Base-by-base conservation (phyloP, 257 asterid species). In the Nyctanthes arbortristis region DNA sequence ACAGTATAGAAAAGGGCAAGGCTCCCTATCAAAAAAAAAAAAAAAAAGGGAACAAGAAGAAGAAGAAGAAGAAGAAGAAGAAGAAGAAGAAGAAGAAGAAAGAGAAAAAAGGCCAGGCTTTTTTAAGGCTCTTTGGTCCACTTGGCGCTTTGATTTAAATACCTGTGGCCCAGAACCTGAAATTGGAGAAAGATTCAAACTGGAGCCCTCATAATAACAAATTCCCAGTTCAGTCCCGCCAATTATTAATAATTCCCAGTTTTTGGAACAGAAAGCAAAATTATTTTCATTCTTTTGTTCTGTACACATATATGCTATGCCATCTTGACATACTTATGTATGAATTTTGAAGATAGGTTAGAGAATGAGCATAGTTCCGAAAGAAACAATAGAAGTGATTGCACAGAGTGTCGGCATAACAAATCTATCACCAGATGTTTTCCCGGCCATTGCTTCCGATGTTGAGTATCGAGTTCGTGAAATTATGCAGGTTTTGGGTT, bases 381-480 rank as follows among this genome's bases (percentile, higher is more conserved):
- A 89, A 64, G 96, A 84, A 74, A 81, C 95, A 52, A 94, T 91
- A 33, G 97, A 89, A 78, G 96, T 91, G 68, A 88, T 94, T 18
- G 95, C 99, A 31, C 97, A 94, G 77, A 89, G 96, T 78, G 82
- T 91, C 3, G 97, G 97, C 74, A 86, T 91, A 63, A 80, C 69
- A 78, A 91, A 94, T 76, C 75, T 94, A 77, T 82, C 97, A 14
- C 88, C 97, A 33, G 97, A 94, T 66, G 91, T 91, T 2, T 79
- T 89, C 66, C 95, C 96, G 39, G 86, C 86, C 70, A 90, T 94
- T 13, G 97, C 99, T 30, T 90, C 93, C 72, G 99, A 94, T 80
- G 97, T 88, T 8, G 99, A 94, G 82, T 91, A 89, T 71, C 97
- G 97, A 35, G 79, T 94, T 67, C 93, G 97, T 29, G 97, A 94